These are phyloP conservation scores for Chlamydomonas schloesseri DNA, from an alignment of 139 green algal genomes.

Conservation along the genomic window DNA sequence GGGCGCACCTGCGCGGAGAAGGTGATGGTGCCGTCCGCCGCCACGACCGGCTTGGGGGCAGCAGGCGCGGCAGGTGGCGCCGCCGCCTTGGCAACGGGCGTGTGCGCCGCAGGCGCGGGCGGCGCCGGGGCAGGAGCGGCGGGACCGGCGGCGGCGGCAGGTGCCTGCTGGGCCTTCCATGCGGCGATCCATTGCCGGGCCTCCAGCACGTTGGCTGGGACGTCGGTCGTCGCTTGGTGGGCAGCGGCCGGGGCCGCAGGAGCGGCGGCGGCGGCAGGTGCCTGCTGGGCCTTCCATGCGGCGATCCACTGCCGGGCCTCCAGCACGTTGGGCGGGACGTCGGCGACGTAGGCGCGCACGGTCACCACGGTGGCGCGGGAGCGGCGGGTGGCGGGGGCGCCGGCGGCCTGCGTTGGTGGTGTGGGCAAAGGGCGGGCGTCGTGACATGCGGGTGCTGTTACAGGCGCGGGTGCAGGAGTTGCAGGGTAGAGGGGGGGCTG, in stretches of 20 bases:
- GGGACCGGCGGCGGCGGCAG: background rate
- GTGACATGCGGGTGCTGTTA: too few relatives aligned
- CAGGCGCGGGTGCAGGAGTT: too few relatives aligned
- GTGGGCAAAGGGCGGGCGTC: background rate
- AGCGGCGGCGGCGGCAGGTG: background rate
- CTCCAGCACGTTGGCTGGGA: background rate
- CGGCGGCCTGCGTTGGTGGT: background rate
- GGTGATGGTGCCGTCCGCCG: conserved; percentile 7
- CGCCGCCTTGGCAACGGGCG: background rate
- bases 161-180: background rate
- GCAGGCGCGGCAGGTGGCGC: background rate
- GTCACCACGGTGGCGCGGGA: background rate
- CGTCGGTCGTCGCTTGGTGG: background rate
- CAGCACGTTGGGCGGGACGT: background rate
- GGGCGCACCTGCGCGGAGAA: background rate
- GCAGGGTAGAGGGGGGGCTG: too few relatives aligned
- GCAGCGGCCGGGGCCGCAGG: background rate
- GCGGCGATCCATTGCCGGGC: background rate
- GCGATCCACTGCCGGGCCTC: conserved; percentile 7
- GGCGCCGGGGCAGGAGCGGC: too few relatives aligned
- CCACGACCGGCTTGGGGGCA: background rate
- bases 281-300: background rate
- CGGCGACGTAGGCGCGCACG: conserved; percentile 3
- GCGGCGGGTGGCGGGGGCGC: background rate
- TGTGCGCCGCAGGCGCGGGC: too few relatives aligned